These are phyloP conservation scores for Termitomyces eurrhizus DNA, from an alignment of 768 basidiomycete genomes.

Conservation along the genomic window DNA sequence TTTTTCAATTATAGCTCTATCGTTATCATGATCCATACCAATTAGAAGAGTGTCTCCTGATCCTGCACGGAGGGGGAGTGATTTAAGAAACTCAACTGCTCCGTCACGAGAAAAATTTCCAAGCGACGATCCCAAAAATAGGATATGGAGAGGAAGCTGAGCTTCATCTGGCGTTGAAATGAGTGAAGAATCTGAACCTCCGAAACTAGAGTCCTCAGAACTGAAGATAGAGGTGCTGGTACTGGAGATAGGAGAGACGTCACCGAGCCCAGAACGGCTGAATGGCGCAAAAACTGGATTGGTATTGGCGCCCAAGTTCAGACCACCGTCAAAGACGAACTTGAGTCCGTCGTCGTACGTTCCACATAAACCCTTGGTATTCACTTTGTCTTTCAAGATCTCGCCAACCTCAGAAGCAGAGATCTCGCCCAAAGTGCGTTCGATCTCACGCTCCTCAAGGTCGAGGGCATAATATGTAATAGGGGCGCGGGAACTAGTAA, in stretches of 20 bases:
- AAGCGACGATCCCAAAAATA: constrained; percentile 90
- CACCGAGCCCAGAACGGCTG: constrained; percentile 17
- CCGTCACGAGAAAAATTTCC: constrained; percentile 82
- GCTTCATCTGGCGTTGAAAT: constrained; percentile 46
- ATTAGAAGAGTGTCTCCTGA: constrained; percentile 81
- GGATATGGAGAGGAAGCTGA: constrained; percentile 64
- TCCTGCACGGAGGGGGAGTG: constrained; percentile 72
- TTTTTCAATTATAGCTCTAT: constrained; percentile 62
- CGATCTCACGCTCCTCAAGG: constrained; percentile 82
- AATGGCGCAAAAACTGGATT: constrained; percentile 6
- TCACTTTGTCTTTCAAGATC: constrained; percentile 65
- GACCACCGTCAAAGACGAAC: constrained; percentile 66
- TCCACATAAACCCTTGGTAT: constrained; percentile 82
- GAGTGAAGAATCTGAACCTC: constrained; percentile 23
- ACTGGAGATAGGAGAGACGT: constrained; percentile 38
- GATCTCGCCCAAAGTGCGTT: constrained; percentile 72
- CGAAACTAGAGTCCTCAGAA: constrained; percentile 20
- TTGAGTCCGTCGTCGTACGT: constrained; percentile 89
- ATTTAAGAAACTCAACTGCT: constrained; percentile 69
- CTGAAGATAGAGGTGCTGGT: constrained; percentile 21
- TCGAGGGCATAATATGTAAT: constrained; percentile 92
- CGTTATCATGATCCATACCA: constrained; percentile 87
- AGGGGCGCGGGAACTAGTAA: constrained; percentile 34
- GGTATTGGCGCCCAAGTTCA: constrained; percentile 26
- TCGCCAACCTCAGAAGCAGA: constrained; percentile 57